Base-by-base conservation (phyloP, 352 stramenopile genomes). In the Phytopythium vexans region DNA sequence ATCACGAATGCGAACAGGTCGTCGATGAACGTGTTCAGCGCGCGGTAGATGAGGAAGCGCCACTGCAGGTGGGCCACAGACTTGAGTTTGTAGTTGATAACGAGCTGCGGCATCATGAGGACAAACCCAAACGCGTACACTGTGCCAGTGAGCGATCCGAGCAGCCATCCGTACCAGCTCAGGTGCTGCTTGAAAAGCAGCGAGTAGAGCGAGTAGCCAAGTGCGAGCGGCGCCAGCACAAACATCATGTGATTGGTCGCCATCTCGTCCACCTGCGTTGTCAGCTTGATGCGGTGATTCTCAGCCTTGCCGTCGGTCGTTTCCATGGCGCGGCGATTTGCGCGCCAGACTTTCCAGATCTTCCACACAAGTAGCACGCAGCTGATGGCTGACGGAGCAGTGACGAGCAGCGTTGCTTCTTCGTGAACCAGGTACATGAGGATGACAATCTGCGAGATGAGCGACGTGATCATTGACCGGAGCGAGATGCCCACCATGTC, bases 391-490 rank as follows among this genome's bases (percentile, higher is more conserved):
- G 76, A 77, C 8, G 77, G 86, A 9, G 62, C 70, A 4, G 93
- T 94, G 52, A 99, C 96, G 11, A 99, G 68, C 16, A 98, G 73
- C 31, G 89, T 98, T 3, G 91, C 95, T 36, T 98, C 82, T 68
- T 98, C 91, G 51, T 99, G 94, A 48, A 98, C 72, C 31, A 99
- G 80, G 62, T 97, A 99, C 5, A 98, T 58, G 14, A 98, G 64
- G 33, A 99, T 97, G 39, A 99, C 86, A 4, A 78, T 47, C 62
- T 98, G 93, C 33, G 96, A 97, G 40, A 98, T 68, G 49, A 98
- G 77, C 56, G 98, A 95, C 27, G 98, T 86, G 60, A 97, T 83
- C 53, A 99, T 83, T 21, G 88, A 84, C 8, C 94, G 77, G 14
- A 98, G 77, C 38, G 87, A 98, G 1, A 99, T 77, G 27, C 97